phyloP scores from a whole-genome alignment of 345 rosid genomes.

The Rhizophora mangle region DNA sequence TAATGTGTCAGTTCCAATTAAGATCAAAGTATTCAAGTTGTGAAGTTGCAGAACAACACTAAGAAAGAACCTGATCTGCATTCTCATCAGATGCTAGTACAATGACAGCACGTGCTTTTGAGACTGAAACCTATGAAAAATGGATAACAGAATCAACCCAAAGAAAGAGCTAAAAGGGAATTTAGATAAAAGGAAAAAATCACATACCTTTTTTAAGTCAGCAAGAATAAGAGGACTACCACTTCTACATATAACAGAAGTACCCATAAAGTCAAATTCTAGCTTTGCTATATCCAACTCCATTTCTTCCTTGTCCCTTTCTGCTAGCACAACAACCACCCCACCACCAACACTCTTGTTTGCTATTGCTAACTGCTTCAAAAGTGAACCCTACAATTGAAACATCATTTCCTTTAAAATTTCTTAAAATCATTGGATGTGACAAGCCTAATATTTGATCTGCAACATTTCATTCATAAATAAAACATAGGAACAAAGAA shows the following conservation, averaged over 20 bases:
- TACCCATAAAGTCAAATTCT: conserved; percentile 91
- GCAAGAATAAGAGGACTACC: conserved; percentile 90
- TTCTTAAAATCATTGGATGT: background rate
- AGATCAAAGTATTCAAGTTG: conserved; percentile 12
- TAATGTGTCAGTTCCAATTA: conserved; percentile 12
- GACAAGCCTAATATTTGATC: background rate
- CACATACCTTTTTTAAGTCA: conserved; percentile 72
- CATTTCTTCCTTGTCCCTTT: conserved; percentile 95
- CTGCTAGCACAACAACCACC: conserved; percentile 79
- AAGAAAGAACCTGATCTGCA: conserved; percentile 76
- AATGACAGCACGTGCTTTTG: conserved; percentile 83
- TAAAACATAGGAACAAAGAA: background rate
- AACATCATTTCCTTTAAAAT: conserved; percentile 8
- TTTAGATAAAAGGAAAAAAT: background rate
- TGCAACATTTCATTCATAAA: background rate
- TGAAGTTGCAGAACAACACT: conserved; percentile 1
- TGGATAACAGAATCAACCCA: conserved; percentile 4
- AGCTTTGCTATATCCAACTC: conserved; percentile 80
- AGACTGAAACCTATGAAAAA: conserved; percentile 67
- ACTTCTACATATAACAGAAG: conserved; percentile 87
- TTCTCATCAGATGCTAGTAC: conserved; percentile 87
- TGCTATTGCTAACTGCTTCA: conserved; percentile 93
- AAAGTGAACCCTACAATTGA: conserved; percentile 70
- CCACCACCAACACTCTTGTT: conserved; percentile 93
- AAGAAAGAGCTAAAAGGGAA: background rate